Percentiles rank a stretch among this genome's conserved stretches.
phyloP scores from a whole-genome alignment of 129 eudicot genomes.

The Logfia minima region DNA sequence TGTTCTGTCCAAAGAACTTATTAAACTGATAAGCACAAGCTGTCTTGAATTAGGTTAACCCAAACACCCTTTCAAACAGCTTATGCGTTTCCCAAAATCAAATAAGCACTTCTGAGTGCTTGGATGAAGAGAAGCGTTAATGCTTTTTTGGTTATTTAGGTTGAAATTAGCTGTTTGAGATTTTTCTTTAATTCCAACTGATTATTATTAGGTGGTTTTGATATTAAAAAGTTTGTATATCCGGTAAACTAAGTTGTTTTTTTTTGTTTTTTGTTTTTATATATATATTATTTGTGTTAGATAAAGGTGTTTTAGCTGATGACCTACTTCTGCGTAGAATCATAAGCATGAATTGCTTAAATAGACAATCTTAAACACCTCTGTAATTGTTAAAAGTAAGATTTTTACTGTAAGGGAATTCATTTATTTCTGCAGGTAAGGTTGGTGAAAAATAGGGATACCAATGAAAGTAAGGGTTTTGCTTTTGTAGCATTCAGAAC shows the following conservation, averaged over 20 bases:
- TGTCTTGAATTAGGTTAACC: not conserved
- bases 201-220: too few species aligned
- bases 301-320: not conserved
- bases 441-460: constrained; percentile 84
- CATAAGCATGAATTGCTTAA: not conserved
- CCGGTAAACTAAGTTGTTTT: too few species aligned
- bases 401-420: not conserved
- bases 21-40: not conserved
- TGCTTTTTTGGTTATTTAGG: too few species aligned
- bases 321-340: not conserved
- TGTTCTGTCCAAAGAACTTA: not conserved
- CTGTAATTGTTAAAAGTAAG: not conserved
- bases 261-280: too few species aligned
- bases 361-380: not conserved
- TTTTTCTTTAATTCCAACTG: too few species aligned
- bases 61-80: not conserved
- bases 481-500: constrained; percentile 90
- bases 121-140: too few species aligned
- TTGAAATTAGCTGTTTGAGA: too few species aligned
- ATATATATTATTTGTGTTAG: not conserved
- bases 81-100: not conserved
- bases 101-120: too few species aligned
- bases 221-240: too few species aligned
- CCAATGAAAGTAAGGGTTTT: constrained; percentile 90
- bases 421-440: constrained; percentile 51